phyloP scores from a whole-genome alignment of 768 basidiomycete species.

The Leucocoprinus sp. region DNA sequence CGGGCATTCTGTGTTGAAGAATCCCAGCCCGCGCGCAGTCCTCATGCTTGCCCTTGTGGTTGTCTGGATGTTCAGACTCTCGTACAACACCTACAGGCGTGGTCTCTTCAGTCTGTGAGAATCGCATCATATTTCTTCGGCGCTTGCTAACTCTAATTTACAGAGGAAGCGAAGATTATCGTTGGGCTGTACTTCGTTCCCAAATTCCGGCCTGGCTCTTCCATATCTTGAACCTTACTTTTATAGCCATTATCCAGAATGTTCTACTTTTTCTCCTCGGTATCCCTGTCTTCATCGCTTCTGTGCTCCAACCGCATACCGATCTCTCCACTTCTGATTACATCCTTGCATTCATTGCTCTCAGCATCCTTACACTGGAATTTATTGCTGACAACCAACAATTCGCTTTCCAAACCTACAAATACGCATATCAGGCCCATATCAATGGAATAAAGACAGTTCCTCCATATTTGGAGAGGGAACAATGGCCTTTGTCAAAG shows the following conservation, averaged over 20 bases:
- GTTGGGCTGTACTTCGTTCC: constrained; percentile 73
- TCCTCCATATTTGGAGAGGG: constrained; percentile 30
- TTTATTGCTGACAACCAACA: constrained; percentile 91
- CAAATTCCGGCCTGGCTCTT: constrained; percentile 38
- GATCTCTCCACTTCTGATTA: constrained; percentile 53
- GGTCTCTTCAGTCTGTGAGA: constrained; percentile 69
- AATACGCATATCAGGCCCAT: constrained; percentile 39
- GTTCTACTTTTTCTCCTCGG: constrained; percentile 68
- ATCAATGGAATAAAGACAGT: constrained; percentile 24
- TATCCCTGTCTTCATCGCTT: constrained; percentile 50
- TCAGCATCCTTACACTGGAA: constrained; percentile 58
- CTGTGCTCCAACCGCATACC: constrained; percentile 44
- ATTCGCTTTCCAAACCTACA: constrained; percentile 75
- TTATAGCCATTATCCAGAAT: constrained; percentile 77
- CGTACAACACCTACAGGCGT: constrained; percentile 77
- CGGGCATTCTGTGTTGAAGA: constrained; percentile 28
- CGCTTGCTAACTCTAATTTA: not conserved
- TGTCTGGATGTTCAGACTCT: constrained; percentile 61
- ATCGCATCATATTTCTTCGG: constrained; percentile 1
- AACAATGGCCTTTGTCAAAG: constrained; percentile 60
- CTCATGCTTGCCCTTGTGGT: constrained; percentile 69
- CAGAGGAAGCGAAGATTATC: constrained; percentile 85
- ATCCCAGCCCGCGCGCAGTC: constrained; percentile 62
- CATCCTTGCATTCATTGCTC: constrained; percentile 46
- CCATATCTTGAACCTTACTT: constrained; percentile 43